A percentile compares a stretch with the other conserved stretches of the same genome.
Conservation (phyloP, 140 eudicot species). For the Stevia rebaudiana region DNA sequence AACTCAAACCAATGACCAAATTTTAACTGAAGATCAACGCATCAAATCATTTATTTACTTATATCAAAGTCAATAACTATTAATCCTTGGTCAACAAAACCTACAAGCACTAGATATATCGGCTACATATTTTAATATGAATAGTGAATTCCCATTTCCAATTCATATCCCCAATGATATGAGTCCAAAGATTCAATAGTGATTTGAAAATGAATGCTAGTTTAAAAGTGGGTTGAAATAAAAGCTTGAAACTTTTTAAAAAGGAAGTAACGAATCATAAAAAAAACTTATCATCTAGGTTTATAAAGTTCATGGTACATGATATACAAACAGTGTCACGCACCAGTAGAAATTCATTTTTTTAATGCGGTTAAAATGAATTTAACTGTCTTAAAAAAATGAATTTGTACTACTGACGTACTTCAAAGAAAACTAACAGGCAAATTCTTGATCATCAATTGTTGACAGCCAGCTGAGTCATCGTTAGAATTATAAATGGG, state of each 20-base stretch:
- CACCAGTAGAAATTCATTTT: no score
- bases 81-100: background rate
- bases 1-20: no score
- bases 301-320: background rate
- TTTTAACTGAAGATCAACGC: background rate
- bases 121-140: background rate
- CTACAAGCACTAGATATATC: background rate
- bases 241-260: background rate
- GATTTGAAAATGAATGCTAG: background rate
- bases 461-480: no score
- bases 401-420: no score
- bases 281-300: background rate
- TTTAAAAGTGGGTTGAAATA: background rate
- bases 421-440: no score
- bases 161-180: background rate
- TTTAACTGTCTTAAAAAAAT: no score
- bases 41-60: background rate
- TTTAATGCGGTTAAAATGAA: no score
- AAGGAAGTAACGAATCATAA: background rate
- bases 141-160: background rate
- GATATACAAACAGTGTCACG: background rate
- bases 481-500: background rate
- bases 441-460: no score
- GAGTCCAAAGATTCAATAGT: conserved; percentile 12
- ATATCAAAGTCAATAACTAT: background rate